These are phyloP conservation scores for Crucibulum laeve DNA, from an alignment of 768 basidiomycete genomes.

Conservation along the genomic window DNA sequence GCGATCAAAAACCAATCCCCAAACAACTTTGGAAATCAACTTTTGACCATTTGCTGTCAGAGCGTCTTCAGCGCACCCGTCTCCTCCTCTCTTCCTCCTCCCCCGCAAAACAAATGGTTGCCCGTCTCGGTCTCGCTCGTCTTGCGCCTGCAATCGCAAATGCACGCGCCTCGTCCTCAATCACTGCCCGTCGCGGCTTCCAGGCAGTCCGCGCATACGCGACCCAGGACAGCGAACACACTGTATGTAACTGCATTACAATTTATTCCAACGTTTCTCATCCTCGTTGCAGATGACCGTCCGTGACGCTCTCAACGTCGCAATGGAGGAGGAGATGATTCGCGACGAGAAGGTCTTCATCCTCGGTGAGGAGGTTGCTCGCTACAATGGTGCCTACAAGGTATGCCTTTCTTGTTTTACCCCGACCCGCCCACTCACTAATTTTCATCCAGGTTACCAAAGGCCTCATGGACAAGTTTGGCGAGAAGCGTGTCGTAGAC, in stretches of 20 bases:
- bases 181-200: conserved; percentile 34
- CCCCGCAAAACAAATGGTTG: conserved; percentile 56
- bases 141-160: conserved; percentile 55
- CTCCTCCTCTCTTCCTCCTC: conserved; percentile 24
- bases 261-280: conserved; percentile 7
- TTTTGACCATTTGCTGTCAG: too few species aligned
- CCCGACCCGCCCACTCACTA: conserved; percentile 6
- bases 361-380: conserved; percentile 96
- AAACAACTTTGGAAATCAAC: conserved; percentile 7
- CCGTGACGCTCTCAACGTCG: conserved; percentile 93
- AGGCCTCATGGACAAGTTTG: conserved; percentile 98
- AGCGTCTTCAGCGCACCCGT: too few species aligned
- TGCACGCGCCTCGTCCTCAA: conserved; percentile 39
- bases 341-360: conserved; percentile 94
- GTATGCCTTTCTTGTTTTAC: conserved; percentile 29
- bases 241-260: conserved; percentile 25
- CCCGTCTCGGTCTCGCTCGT: conserved; percentile 62
- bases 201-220: conserved; percentile 58
- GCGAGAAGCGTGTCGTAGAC: conserved; percentile 97
- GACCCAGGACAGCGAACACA: conserved; percentile 43
- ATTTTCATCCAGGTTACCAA: conserved; percentile 76
- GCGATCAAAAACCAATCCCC: conserved; percentile 1
- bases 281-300: conserved; percentile 78
- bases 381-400: conserved; percentile 98
- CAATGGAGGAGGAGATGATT: conserved; percentile 99